Percentiles rank a stretch among this genome's conserved stretches.
Conservation (phyloP, 768 basidiomycete genomes). For the Gymnopilus dilepis region DNA sequence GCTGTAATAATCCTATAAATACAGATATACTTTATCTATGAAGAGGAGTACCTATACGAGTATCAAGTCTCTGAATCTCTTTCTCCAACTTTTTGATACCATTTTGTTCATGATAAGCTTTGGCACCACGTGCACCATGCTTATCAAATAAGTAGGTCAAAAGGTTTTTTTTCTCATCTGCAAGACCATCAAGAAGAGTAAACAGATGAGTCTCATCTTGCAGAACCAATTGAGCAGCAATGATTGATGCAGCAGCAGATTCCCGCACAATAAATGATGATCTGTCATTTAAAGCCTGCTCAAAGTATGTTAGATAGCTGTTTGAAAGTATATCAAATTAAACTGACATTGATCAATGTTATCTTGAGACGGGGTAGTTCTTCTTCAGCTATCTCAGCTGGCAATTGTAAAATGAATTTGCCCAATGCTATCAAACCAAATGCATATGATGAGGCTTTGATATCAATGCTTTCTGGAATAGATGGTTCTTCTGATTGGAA, state of each 20-base stretch:
- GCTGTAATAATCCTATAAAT: neutral
- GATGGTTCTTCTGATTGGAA: constrained; percentile 63
- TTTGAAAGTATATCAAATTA: neutral
- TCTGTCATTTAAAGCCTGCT: constrained; percentile 71
- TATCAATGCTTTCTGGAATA: constrained; percentile 47
- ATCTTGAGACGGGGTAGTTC: constrained; percentile 78
- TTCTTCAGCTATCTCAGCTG: constrained; percentile 85
- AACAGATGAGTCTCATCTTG: constrained; percentile 87
- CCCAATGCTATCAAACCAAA: constrained; percentile 86
- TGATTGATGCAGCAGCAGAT: constrained; percentile 81
- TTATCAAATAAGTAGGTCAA: constrained; percentile 91
- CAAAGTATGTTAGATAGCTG: constrained; percentile 10
- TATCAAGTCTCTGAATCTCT: constrained; percentile 82
- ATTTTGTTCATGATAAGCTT: constrained; percentile 39
- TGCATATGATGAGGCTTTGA: constrained; percentile 72
- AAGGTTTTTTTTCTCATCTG: constrained; percentile 91
- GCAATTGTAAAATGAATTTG: constrained; percentile 81
- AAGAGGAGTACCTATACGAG: constrained; percentile 76
- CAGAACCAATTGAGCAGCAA: constrained; percentile 82
- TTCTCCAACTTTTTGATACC: constrained; percentile 76
- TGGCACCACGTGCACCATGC: constrained; percentile 69
- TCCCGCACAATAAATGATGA: constrained; percentile 82
- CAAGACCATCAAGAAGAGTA: constrained; percentile 76
- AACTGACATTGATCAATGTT: constrained; percentile 67
- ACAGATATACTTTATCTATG: constrained; percentile 28